Base-by-base conservation (phyloP, 2,329 filamentous ascomycete species). In the Aspergillus sp. region DNA sequence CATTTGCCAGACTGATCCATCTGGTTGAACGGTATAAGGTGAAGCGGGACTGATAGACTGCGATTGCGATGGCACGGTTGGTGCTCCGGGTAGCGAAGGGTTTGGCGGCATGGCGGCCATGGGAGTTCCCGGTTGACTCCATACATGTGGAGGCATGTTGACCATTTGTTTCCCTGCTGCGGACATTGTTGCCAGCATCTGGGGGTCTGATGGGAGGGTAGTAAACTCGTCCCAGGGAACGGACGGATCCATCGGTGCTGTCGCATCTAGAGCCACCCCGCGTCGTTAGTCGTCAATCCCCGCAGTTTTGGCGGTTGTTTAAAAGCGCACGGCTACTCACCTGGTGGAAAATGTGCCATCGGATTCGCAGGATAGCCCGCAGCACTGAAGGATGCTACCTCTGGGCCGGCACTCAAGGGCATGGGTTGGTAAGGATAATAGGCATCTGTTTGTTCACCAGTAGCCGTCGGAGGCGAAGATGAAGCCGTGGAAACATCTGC, bases 401-500 rank as follows among this genome's bases (percentile, higher is more conserved):
- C 74, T 46, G 65, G 70, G 27, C 61, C 64, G 14, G 74, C 62
- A 51, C 64, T 72, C 55, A 76, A 63, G 11, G 74, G 63, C 47
- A 77, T 70, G 37, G 70, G 61, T 33, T 67, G 67, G 49, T 76
- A 77, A 27, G 68, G 65, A 50, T 73, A 76, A 54, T 70, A 76
- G 2, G 69, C 64, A 48, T 77, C 75, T 8, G 66, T 61, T 21
- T 73, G 70, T 6, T 77, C 74, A 31, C 68, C 57, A 23, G 65
- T 69, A 31, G 62, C 52, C 6, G 66, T 69, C 6, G 71, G 69
- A n/a, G 74, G 70, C 21, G 82, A 82, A 11, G 82, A 81, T 3
- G 82, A 81, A 7, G 81, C 75, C 9, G 76, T 75, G 11, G 82
- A 81, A 12, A 76, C 76, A 27, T 79, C 77, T 9, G 77, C 73